These are phyloP conservation scores for Trypanosoma conorhini DNA, from an alignment of 208 protist genomes.

Conservation along the genomic window DNA sequence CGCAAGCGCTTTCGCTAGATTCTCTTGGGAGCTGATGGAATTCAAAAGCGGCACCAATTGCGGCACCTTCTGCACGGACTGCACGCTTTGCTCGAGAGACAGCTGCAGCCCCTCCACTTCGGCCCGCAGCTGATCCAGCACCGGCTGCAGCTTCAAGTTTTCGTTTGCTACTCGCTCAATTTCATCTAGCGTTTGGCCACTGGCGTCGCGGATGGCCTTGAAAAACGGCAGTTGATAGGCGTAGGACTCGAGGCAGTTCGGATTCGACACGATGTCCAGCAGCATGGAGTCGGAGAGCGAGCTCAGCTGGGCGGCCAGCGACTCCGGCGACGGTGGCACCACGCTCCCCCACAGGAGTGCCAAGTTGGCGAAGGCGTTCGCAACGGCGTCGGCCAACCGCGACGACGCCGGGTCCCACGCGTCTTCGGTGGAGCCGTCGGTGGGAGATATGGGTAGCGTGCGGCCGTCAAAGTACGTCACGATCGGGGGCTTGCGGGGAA, in stretches of 20 bases:
- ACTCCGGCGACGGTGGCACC: conserved; percentile 58
- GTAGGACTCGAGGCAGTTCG: conserved; percentile 86
- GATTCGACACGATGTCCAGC: conserved; percentile 62
- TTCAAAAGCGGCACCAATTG: conserved; percentile 43
- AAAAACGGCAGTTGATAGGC: conserved; percentile 81
- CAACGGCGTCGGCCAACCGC: conserved; percentile 61
- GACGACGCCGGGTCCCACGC: conserved; percentile 61
- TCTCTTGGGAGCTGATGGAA: conserved; percentile 59
- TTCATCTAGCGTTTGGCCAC: conserved; percentile 50
- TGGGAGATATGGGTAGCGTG: conserved; percentile 51
- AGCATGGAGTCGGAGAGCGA: conserved; percentile 65
- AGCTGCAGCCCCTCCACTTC: conserved; percentile 53
- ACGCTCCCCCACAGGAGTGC: conserved; percentile 69
- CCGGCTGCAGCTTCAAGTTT: conserved; percentile 47
- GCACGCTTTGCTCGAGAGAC: conserved; percentile 50
- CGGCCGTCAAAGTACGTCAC: conserved; percentile 65
- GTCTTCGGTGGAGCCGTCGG: conserved; percentile 34
- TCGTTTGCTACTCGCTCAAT: conserved; percentile 59
- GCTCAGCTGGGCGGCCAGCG: conserved; percentile 42
- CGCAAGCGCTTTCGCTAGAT: conserved; percentile 67
- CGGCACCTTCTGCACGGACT: conserved; percentile 42
- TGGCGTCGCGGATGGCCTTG: conserved; percentile 75
- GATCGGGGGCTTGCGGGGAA: conserved; percentile 55
- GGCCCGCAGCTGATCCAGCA: conserved; percentile 46
- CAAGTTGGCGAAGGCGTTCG: conserved; percentile 69